phyloP scores from a whole-genome alignment of 2,329 filamentous ascomycete species.

The Septoria linicola region DNA sequence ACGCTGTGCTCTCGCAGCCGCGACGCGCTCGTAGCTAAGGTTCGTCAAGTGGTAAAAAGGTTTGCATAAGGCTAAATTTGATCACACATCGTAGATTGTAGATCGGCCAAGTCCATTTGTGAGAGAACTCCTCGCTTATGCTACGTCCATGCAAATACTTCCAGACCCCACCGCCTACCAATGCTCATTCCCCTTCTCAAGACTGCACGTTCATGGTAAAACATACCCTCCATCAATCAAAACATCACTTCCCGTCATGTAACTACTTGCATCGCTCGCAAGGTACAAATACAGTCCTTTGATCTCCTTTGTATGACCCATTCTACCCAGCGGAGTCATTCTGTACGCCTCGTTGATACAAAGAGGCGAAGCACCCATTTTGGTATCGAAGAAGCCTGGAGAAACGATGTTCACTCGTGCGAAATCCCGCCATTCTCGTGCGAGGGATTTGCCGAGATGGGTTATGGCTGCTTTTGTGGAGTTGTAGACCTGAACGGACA shows the following conservation, averaged over 20 bases:
- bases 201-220: too few relatives aligned
- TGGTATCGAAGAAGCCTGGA: slow-evolving; percentile 57
- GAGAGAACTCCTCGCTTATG: too few relatives aligned
- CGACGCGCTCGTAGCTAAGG: too few relatives aligned
- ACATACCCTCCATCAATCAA: slow-evolving; percentile 39
- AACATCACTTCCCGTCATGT: slow-evolving; percentile 37
- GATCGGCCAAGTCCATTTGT: too few relatives aligned
- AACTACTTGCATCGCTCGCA: slow-evolving; percentile 37
- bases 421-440: slow-evolving; percentile 57
- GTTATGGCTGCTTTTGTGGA: slow-evolving; percentile 56
- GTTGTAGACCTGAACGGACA: too few relatives aligned
- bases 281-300: slow-evolving; percentile 37
- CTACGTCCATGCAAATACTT: too few relatives aligned
- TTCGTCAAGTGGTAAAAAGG: too few relatives aligned
- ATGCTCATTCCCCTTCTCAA: too few relatives aligned
- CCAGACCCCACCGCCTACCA: too few relatives aligned
- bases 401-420: slow-evolving; percentile 58
- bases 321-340: slow-evolving; percentile 51
- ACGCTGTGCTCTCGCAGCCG: too few relatives aligned
- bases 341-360: slow-evolving; percentile 50
- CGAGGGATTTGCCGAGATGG: slow-evolving; percentile 57
- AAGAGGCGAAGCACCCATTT: slow-evolving; percentile 51
- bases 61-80: too few relatives aligned
- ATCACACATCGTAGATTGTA: too few relatives aligned
- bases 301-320: slow-evolving; percentile 37